Evolutionary conservation across 176 grass and related monocot genomes (phyloP), one percentile per base, ranked within the genome.

Genomic region (Avena sativa): DNA sequence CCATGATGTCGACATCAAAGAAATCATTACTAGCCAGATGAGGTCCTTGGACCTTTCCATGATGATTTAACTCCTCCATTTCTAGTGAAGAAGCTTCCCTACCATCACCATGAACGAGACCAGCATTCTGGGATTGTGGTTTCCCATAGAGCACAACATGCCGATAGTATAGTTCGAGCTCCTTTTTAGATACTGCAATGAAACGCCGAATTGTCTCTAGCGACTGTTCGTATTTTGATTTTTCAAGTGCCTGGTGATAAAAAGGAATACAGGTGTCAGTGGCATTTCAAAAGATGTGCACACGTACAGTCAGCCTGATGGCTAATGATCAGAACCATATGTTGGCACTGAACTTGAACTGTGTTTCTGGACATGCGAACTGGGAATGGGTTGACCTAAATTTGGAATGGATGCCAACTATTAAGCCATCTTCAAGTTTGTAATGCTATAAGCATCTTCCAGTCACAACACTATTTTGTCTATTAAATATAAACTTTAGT

Each of bases 171-270:
- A 99, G 87, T 81, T 96, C 92, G 12, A 96, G 94, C 23, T 99
- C 94, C 78, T 94, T 99, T 79, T 96, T 89, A 60, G 94, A 94
- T 64, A 91, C 52, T 81, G 86, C 89, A 79, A 96, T 99, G 79
- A 93, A 99, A 60, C 61, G 62, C 83, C 80, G 34, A 78, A 99
- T 94, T 74, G 90, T 93, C 85, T 96, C 93, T 50, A 99, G 80
- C 0, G 90, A 94, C 15, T 99, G 93, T 73, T 99, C 90, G 59
- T 99, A 96, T 87, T 99, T 99, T 73, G 97, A 99, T 87, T 99
- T 96, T 95, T 96, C 97, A 90, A 98, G 94, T 90, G 94, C 97
- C 97, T 98, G 76, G 14, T 36, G 26, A 90, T 66, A 71, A 66
- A 66, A 53, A 87, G 30, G 2, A 81, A 25, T 12, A 21, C 30